These are phyloP conservation scores for Phytophthora podocarpi DNA, from an alignment of 352 stramenopile genomes.

Conservation along the genomic window DNA sequence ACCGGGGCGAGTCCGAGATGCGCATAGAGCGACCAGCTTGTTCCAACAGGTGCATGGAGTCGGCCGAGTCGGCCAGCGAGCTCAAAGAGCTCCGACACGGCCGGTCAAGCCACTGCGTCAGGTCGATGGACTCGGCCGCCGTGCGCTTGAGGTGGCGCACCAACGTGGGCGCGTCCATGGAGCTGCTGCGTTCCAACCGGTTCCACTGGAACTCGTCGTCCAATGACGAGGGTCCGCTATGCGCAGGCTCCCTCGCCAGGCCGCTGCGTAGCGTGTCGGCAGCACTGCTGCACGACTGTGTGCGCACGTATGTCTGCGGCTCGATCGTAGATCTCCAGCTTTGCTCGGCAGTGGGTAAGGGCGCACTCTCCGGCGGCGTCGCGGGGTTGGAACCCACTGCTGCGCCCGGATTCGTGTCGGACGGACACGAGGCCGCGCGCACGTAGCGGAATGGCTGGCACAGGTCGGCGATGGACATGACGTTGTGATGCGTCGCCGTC, in stretches of 20 bases:
- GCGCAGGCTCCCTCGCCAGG: constrained; percentile 6
- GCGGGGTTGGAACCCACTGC: not conserved
- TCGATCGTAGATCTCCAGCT: constrained; percentile 30
- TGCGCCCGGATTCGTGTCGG: constrained; percentile 51
- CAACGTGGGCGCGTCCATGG: constrained; percentile 53
- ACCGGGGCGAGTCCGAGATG: constrained; percentile 36
- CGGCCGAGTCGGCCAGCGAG: constrained; percentile 66
- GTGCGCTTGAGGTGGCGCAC: constrained; percentile 32
- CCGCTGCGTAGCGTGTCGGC: constrained; percentile 21
- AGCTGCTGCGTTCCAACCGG: constrained; percentile 67
- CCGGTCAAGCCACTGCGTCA: constrained; percentile 50
- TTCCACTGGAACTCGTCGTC: constrained; percentile 28
- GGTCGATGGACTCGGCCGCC: constrained; percentile 37
- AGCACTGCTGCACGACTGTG: constrained; percentile 31
- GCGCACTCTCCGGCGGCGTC: not conserved
- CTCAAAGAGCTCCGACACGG: constrained; percentile 37
- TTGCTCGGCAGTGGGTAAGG: constrained; percentile 8
- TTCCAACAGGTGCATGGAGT: constrained; percentile 58
- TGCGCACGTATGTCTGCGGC: constrained; percentile 24
- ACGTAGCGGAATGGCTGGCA: constrained; percentile 68
- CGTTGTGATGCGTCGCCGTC: constrained; percentile 15
- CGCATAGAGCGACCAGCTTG: constrained; percentile 40
- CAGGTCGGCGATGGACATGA: constrained; percentile 54
- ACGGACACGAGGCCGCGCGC: constrained; percentile 72
- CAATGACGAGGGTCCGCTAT: not conserved